Base-by-base conservation (phyloP, 2,329 filamentous ascomycete species). In the Colletotrichum salicis region DNA sequence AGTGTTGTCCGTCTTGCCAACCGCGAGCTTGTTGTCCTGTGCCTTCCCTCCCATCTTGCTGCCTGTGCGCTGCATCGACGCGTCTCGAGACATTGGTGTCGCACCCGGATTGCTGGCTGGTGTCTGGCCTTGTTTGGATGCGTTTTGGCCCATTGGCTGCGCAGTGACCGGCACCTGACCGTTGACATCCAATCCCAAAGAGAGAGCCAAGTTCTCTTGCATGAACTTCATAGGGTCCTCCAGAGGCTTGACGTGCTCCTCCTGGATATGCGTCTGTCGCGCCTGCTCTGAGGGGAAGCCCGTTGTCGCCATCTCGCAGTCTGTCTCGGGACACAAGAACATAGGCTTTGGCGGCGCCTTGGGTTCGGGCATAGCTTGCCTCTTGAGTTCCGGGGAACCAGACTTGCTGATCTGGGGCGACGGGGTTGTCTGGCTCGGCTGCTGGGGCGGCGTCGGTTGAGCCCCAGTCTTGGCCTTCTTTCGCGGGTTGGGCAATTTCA, bases 231-330 rank as follows among this genome's bases (percentile, higher is more conserved):
- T 55, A 2, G 90, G 89, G 70, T 92, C 81, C 73, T 88, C 82
- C 54, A 82, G 80, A 6, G 89, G 89, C 76, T 86, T 87, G 27
- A 84, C 80, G 74, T 92, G 90, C 77, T 91, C 89, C 68, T 91
- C 87, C n/a, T 88, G 82, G 8, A 85, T 79, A 75, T 92, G 90
- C 12, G 80, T 77, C 65, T 86, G 84, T 60, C 86, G 82, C 13
- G 85, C 85, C 74, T 90, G 87, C 73, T 91, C 87, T 7, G 80
- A 88, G 2, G 84, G 76, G 74, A 91, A 91, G 0, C 85, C 86
- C 13, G 82, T 80, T 2, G 76, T 78, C 10, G 85, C 84, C 74
- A 83, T 82, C 33, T 90, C 88, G 75, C 90, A 92, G 41, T 86
- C 85, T 2, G 81, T 75, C 61, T 91, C 88, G 24, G 85, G 81